A percentile compares a stretch with the other conserved stretches of the same genome.
These are phyloP conservation scores for Lactifluus hygrophoroides DNA, from an alignment of 768 basidiomycete species.

Conservation along the genomic window DNA sequence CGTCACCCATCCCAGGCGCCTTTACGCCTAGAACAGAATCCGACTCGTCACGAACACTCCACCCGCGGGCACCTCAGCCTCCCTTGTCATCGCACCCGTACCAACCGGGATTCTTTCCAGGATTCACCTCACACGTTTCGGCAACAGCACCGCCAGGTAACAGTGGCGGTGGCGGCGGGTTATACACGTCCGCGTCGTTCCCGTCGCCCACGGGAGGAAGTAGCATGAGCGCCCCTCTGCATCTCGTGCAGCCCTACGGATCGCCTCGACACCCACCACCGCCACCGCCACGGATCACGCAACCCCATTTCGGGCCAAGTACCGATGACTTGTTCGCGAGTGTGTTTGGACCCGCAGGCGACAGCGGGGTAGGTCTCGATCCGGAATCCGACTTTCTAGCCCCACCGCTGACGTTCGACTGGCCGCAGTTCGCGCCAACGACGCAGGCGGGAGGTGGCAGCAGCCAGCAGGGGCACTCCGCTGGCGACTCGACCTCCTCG, in stretches of 20 bases:
- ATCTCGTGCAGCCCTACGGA: neutral
- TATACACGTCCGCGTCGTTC: conserved; percentile 5
- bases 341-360: conserved; percentile 20
- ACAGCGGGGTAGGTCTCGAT: conserved; percentile 19
- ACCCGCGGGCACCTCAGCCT: too few relatives aligned
- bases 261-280: conserved; percentile 16
- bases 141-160: neutral
- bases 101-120: conserved; percentile 3
- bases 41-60: neutral
- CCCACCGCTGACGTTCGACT: conserved; percentile 22
- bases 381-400: conserved; percentile 16
- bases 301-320: conserved; percentile 1
- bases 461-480: neutral
- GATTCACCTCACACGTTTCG: neutral
- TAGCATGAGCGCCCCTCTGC: neutral
- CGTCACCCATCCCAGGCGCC: neutral
- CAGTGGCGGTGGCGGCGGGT: neutral
- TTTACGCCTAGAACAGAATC: conserved; percentile 7
- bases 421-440: conserved; percentile 20
- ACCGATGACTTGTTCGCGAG: conserved; percentile 19
- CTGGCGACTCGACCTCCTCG: conserved; percentile 1
- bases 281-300: conserved; percentile 13
- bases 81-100: neutral
- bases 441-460: conserved; percentile 8
- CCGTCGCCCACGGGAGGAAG: conserved; percentile 3